Evolutionary conservation across 495 filamentous ascomycete species (phyloP), one percentile per base, ranked within the genome.

Genomic region (Lophiostoma macrostomum): DNA sequence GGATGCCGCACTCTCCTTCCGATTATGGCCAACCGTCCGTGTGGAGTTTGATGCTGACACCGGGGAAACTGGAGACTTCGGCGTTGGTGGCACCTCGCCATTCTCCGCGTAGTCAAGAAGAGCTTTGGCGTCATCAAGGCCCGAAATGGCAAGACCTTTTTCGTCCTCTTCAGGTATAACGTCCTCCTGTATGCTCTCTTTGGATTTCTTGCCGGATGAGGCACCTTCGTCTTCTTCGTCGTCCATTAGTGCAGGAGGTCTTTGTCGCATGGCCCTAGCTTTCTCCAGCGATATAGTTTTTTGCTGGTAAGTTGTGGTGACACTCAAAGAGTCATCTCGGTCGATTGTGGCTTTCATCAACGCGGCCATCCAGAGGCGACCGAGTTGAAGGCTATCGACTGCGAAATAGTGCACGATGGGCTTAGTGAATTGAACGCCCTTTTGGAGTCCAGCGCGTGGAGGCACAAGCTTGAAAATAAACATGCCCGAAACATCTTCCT

Each of bases 281-380:
- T 94, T 91, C 31, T 83, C 82, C 10, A 96, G 79, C 41, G 85
- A 88, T 40, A 96, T 91, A 0, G 91, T 96, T 70, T 91, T 89
- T 62, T 90, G 90, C 63, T 91, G 88, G 72, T 96, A 97, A n/a
- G 90, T 93, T 0, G 85, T 90, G 28, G 85, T 87, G 45, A 94
- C 82, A 0, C 80, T 76, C 51, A 84, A 76, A 6, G 80, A 76
- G 59, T 91, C 82, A 61, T 99, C 93, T 50, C 91, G 85, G 58
- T 97, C 94, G 58, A 99, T 99, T 4, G 94, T 99, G 3, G 94
- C 94, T 71, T 97, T 99, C 89, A 97, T 94, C 53, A 99, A 73
- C 10, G 94, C 94, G 3, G 89, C 94, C 94, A 99, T 99, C 94
- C 94, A 99, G 32, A 90, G 71, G 14, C 94, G 83, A 13, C 93